A percentile compares a stretch with the other conserved stretches of the same genome.
Conservation (phyloP, 176 grass and related monocot genomes). For the Aegilops longissima region DNA sequence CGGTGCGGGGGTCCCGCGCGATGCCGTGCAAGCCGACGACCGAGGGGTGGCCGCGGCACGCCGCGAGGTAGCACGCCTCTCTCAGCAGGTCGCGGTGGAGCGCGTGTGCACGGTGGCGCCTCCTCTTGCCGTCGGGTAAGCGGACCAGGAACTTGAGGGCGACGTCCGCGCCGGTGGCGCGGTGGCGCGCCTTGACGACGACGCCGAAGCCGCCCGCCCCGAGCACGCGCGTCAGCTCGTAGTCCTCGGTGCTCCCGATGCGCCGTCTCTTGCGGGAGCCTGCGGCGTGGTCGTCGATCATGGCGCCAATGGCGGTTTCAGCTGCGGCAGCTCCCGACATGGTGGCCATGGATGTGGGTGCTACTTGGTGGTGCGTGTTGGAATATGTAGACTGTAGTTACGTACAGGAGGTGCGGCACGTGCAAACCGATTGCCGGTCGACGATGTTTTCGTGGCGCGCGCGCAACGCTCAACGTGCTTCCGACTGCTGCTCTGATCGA, state of each 20-base stretch:
- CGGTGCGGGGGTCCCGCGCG: not conserved
- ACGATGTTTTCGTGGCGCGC: too few species aligned
- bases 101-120: not conserved
- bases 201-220: not conserved
- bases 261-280: not conserved
- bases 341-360: not conserved
- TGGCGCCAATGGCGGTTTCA: not conserved
- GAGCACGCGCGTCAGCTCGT: not conserved
- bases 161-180: not conserved
- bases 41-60: not conserved
- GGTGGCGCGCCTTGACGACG: slow-evolving; percentile 17
- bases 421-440: too few species aligned
- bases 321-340: not conserved
- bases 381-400: too few species aligned
- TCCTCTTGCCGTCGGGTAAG: not conserved
- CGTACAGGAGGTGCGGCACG: too few species aligned
- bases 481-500: too few species aligned
- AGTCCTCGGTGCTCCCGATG: not conserved
- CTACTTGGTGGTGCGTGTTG: too few species aligned
- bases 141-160: not conserved
- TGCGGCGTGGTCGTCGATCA: not conserved
- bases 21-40: not conserved
- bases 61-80: slow-evolving; percentile 1
- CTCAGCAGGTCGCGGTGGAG: not conserved
- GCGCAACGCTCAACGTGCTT: too few species aligned